Conservation (phyloP, 768 basidiomycete genomes). For the Amanita rimosa region DNA sequence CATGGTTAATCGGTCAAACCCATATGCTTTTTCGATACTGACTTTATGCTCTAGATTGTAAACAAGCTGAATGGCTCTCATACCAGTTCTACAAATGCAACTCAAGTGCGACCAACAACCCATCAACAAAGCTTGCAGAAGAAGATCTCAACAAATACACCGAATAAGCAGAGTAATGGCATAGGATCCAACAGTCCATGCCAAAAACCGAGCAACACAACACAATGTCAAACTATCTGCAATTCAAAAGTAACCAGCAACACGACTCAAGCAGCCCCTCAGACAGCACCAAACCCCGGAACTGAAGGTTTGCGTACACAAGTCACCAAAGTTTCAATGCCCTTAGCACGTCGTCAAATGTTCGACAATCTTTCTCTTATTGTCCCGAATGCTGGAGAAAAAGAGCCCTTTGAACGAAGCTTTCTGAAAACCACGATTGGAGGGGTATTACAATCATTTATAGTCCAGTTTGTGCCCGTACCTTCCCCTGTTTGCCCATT, state of each 20-base stretch:
- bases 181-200: too few relatives aligned
- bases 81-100: not conserved
- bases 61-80: not conserved
- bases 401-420: conserved; percentile 27
- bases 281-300: not conserved
- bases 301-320: not conserved
- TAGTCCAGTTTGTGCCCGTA: conserved; percentile 19
- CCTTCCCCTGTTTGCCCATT: not conserved
- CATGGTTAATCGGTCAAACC: conserved; percentile 12
- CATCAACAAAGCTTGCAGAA: not conserved
- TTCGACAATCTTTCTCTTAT: conserved; percentile 16
- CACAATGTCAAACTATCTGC: not conserved
- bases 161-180: not conserved
- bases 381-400: conserved; percentile 12
- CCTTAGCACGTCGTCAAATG: conserved; percentile 11
- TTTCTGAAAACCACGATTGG: conserved; percentile 27
- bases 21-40: not conserved
- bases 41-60: not conserved
- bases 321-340: not conserved
- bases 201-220: not conserved
- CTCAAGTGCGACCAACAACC: not conserved
- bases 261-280: not conserved
- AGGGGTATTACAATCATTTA: conserved; percentile 24
- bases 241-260: not conserved
- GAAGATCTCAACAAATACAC: not conserved